These are phyloP conservation scores for Drosera capensis DNA, from an alignment of 148 eudicot genomes.

Conservation along the genomic window DNA sequence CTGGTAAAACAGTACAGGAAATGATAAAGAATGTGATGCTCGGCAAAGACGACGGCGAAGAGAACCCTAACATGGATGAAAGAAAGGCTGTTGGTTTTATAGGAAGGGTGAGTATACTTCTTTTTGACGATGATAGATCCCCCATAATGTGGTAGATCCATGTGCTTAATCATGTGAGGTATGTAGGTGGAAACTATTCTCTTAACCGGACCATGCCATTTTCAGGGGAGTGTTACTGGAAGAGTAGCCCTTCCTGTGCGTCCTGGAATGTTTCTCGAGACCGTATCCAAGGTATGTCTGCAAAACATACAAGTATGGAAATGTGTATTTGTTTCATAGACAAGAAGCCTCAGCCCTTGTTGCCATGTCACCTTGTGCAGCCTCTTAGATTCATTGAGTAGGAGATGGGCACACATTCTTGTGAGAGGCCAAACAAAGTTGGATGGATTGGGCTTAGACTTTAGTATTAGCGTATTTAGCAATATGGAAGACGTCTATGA, in stretches of 20 bases:
- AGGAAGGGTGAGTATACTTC: conserved; percentile 48
- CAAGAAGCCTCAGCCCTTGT: too few relatives aligned
- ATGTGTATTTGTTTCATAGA: neutral
- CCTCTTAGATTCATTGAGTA: too few relatives aligned
- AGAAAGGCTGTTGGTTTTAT: conserved; percentile 31
- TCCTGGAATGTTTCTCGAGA: conserved; percentile 99
- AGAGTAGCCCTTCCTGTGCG: conserved; percentile 72
- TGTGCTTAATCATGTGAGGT: neutral
- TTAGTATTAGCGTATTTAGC: too few relatives aligned
- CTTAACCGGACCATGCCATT: neutral
- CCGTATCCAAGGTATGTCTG: conserved; percentile 61
- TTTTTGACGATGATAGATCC: neutral
- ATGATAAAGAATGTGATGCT: conserved; percentile 90
- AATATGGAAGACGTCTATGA: too few relatives aligned
- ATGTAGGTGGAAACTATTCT: conserved; percentile 6
- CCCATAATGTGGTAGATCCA: neutral
- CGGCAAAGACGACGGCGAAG: conserved; percentile 94
- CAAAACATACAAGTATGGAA: neutral
- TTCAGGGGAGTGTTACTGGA: conserved; percentile 72
- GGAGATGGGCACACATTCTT: too few relatives aligned
- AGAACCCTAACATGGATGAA: conserved; percentile 22
- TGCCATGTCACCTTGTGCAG: too few relatives aligned
- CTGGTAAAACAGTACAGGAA: conserved; percentile 67
- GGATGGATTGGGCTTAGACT: too few relatives aligned
- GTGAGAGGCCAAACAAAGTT: too few relatives aligned